Evolutionary conservation across 331 rosid species (phyloP), one percentile per base, ranked within the genome.

Genomic region (Arachis monticola): DNA sequence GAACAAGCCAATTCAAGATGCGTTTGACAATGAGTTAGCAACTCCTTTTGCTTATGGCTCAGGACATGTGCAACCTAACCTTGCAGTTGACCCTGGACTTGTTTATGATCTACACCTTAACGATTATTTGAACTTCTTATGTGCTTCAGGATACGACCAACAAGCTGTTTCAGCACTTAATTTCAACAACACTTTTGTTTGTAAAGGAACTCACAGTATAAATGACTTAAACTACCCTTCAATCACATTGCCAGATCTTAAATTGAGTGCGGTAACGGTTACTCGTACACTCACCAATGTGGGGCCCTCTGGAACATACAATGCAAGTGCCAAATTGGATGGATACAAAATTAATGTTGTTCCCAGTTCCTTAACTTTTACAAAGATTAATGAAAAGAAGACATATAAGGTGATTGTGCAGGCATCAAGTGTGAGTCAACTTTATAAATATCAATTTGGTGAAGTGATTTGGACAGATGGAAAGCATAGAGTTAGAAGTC

Each of bases 211-310:
- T 3, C 84, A 14, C 73, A 88, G 61, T 32, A n/a, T 88, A 0
- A 78, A 69, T 35, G 81, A 92, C 65, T 78, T 88, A 53, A 92
- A 92, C 78, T 92, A 92, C 22, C 75, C 69, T 80, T 30, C 70
- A 5, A 67, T 63, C 59, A 76, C 92, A 67, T 79, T 83, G 46
- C 10, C 61, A 44, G 67, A 59, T 65, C 57, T 81, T 44, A 72
- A 67, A 30, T n/a, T 22, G 48, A 42, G 47, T 1, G 10, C 75
- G 1, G 73, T 84, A 14, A 63, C 5, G 10, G 48, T 85, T 45
- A 85, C 81, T 45, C 86, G 90, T 46, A 86, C 60, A 10, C 79
- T 88, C 2, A 86, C 85, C 38, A 89, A 89, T 38, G 87, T 84
- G 6, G 87, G 87, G 13, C 14, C 80, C 69, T 80, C 85, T 7